phyloP scores from a whole-genome alignment of 306 rosid genomes.

The Trifolium subterraneum region DNA sequence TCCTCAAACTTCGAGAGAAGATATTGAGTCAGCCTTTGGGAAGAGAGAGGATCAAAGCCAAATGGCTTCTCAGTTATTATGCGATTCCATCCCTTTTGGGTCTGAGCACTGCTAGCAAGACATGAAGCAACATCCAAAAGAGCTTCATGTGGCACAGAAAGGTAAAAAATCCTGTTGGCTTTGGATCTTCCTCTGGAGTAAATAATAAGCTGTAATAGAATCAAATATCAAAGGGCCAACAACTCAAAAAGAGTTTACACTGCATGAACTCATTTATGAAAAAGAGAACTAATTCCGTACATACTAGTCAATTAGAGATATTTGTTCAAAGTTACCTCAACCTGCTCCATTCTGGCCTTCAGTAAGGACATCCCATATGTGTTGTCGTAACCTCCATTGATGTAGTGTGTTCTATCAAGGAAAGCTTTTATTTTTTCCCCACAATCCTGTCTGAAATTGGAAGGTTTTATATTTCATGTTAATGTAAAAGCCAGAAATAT shows the following conservation, averaged over 20 bases:
- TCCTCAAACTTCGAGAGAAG: conserved; percentile 85
- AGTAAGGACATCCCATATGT: conserved; percentile 77
- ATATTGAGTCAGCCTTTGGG: conserved; percentile 74
- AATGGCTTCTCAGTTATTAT: conserved; percentile 91
- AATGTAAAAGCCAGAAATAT: conserved; percentile 26
- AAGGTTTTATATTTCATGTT: conserved; percentile 38
- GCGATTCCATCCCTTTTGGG: conserved; percentile 90
- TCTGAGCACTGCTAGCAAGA: conserved; percentile 78
- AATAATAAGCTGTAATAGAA: conserved; percentile 53
- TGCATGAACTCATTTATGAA: conserved; percentile 22
- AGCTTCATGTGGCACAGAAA: conserved; percentile 92
- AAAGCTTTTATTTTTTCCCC: conserved; percentile 76
- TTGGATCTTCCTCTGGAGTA: conserved; percentile 70
- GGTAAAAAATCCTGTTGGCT: conserved; percentile 93
- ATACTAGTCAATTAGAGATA: conserved; percentile 4
- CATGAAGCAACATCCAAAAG: conserved; percentile 79
- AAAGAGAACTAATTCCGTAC: conserved; percentile 18
- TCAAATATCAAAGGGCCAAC: conserved; percentile 51
- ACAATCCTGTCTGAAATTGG: conserved; percentile 68
- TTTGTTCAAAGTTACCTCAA: conserved; percentile 69
- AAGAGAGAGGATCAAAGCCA: conserved; percentile 77
- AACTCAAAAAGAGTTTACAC: conserved; percentile 24
- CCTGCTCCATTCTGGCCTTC: conserved; percentile 71
- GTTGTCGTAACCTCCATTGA: conserved; percentile 80
- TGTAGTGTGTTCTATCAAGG: conserved; percentile 73